Conservation (phyloP, 2,329 filamentous ascomycete genomes). For the Hymenoscyphus repandus region DNA sequence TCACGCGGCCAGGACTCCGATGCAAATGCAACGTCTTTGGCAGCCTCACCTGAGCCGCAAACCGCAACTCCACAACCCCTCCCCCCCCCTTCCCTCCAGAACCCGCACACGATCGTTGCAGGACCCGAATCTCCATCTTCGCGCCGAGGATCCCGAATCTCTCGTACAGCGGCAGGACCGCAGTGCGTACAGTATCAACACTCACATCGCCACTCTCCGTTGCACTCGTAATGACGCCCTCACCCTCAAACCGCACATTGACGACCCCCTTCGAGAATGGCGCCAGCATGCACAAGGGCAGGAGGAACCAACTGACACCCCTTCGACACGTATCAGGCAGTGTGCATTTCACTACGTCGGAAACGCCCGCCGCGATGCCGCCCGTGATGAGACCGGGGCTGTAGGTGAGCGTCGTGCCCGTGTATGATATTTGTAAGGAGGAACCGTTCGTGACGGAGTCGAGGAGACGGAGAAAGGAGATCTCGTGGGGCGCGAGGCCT, state of each 20-base stretch:
- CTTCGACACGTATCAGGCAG: conserved; percentile 71
- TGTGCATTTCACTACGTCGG: conserved; percentile 73
- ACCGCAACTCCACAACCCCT: conserved; percentile 88
- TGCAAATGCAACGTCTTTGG: conserved; percentile 90
- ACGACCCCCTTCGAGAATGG: conserved; percentile 90
- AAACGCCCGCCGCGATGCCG: conserved; percentile 59
- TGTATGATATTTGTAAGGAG: conserved; percentile 92
- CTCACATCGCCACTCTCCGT: conserved; percentile 83
- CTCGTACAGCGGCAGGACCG: conserved; percentile 82
- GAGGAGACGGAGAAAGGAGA: conserved; percentile 91
- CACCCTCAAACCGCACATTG: conserved; percentile 84
- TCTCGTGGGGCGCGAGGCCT: conserved; percentile 85
- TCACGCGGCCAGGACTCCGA: conserved; percentile 76
- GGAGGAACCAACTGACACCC: conserved; percentile 85
- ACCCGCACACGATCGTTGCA: conserved; percentile 74
- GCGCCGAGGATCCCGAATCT: conserved; percentile 78
- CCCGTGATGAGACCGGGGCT: conserved; percentile 90
- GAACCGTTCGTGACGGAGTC: conserved; percentile 94
- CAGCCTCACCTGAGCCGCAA: conserved; percentile 86
- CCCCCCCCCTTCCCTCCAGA: conserved; percentile 73
- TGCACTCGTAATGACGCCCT: conserved; percentile 85
- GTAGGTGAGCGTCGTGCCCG: conserved; percentile 88
- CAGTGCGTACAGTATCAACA: conserved; percentile 89
- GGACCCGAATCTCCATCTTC: conserved; percentile 78
- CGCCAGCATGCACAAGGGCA: conserved; percentile 82